These are phyloP conservation scores for Neocucurbitaria cava DNA, from an alignment of 2,329 filamentous ascomycete genomes.

Conservation along the genomic window DNA sequence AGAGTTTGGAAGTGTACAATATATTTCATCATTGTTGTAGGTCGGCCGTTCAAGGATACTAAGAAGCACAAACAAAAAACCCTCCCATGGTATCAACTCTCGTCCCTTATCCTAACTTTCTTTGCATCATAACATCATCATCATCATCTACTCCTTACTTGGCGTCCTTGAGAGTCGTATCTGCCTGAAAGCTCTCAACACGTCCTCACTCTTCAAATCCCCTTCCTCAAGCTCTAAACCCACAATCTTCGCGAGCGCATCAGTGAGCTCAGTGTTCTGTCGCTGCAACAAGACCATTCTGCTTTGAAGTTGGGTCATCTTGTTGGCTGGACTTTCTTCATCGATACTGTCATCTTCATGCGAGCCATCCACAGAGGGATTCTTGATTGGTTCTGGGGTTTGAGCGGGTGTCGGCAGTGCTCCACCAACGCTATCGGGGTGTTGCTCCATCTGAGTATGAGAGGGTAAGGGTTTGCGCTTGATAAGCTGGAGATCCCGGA, in stretches of 20 bases:
- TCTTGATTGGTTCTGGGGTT: slow-evolving; percentile 18
- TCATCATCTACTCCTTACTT: slow-evolving; percentile 10
- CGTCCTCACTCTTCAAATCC: slow-evolving; percentile 25
- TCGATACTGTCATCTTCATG: slow-evolving; percentile 17
- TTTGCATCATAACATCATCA: not conserved
- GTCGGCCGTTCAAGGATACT: not conserved
- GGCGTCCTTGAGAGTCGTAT: slow-evolving; percentile 10
- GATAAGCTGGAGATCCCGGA: slow-evolving; percentile 35
- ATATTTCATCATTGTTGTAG: not conserved
- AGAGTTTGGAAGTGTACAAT: not conserved
- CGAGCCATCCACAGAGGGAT: slow-evolving; percentile 1
- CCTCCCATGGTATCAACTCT: slow-evolving; percentile 2
- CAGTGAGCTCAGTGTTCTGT: slow-evolving; percentile 35
- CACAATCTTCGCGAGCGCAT: slow-evolving; percentile 34
- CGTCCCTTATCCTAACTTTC: not conserved
- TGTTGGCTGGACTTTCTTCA: slow-evolving; percentile 8
- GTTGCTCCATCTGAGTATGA: slow-evolving; percentile 6
- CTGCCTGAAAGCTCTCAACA: slow-evolving; percentile 20
- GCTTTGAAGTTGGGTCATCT: slow-evolving; percentile 27
- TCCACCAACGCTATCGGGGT: slow-evolving; percentile 9
- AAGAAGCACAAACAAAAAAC: slow-evolving; percentile 12
- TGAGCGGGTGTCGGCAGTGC: slow-evolving; percentile 23
- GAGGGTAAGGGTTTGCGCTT: slow-evolving; percentile 25
- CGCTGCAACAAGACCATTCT: slow-evolving; percentile 26
- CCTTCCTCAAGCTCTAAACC: slow-evolving; percentile 30